These are phyloP conservation scores for Botrytis aclada DNA, from an alignment of 2,329 filamentous ascomycete genomes.

Conservation along the genomic window DNA sequence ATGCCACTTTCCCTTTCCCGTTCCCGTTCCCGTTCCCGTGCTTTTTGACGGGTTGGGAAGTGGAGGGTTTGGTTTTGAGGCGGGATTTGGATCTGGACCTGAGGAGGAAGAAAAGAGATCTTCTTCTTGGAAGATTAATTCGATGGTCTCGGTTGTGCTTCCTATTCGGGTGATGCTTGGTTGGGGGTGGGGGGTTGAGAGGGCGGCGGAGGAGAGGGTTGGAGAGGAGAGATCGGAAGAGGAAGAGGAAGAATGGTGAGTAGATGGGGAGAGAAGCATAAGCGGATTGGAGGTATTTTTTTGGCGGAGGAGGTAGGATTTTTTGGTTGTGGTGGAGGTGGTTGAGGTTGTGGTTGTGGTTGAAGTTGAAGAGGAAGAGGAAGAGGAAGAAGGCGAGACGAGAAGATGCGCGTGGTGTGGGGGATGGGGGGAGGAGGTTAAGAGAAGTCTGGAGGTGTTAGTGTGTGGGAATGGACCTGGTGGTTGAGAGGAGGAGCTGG, in stretches of 20 bases:
- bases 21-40: constrained; percentile 20
- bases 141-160: constrained; percentile 60
- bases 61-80: too few species aligned
- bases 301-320: constrained; percentile 58
- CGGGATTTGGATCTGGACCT: too few species aligned
- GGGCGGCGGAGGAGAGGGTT: too few species aligned
- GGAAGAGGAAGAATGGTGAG: constrained; percentile 12
- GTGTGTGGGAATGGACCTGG: constrained; percentile 38
- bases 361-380: constrained; percentile 12
- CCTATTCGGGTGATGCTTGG: constrained; percentile 49
- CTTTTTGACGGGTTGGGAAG: too few species aligned
- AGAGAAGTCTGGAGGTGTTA: constrained; percentile 22
- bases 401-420: constrained; percentile 22
- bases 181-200: constrained; percentile 36
- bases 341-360: too few species aligned
- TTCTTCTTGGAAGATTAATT: constrained; percentile 48
- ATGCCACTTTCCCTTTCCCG: constrained; percentile 49
- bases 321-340: constrained; percentile 33
- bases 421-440: constrained; percentile 40
- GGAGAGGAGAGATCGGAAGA: too few species aligned
- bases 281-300: constrained; percentile 68
- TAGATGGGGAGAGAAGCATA: constrained; percentile 49
- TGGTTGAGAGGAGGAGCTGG: not conserved
- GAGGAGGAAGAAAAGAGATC: not conserved
- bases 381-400: constrained; percentile 24